Percentiles rank a stretch among this genome's conserved stretches.
phyloP scores from a whole-genome alignment of 108 stramenopile genomes.

The Skeletonema grethae region DNA sequence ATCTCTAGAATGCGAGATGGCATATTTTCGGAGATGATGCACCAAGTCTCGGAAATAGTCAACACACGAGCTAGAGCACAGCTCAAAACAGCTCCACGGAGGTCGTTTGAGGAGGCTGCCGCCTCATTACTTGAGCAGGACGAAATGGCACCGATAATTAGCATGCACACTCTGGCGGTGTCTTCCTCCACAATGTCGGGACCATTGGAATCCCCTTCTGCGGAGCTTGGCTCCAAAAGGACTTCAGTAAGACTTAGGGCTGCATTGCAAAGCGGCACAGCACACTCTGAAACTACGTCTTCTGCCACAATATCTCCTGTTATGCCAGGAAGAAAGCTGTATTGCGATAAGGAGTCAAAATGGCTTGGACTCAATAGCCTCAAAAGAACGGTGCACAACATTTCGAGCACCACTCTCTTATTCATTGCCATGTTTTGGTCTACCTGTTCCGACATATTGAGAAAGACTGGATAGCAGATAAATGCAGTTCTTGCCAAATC shows the following conservation, averaged over 20 bases:
- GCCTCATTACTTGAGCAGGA: conserved; percentile 22
- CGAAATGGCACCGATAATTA: conserved; percentile 36
- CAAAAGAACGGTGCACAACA: conserved; percentile 41
- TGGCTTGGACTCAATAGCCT: conserved; percentile 30
- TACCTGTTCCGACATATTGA: conserved; percentile 7
- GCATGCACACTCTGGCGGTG: conserved; percentile 25
- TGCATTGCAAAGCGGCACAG: conserved; percentile 34
- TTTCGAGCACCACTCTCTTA: conserved; percentile 24
- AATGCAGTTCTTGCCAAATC: conserved; percentile 34
- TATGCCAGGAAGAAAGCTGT: neutral
- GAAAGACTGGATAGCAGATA: conserved; percentile 42
- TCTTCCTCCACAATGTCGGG: conserved; percentile 44
- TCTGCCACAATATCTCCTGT: conserved; percentile 1
- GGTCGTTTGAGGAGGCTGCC: conserved; percentile 12
- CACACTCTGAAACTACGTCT: conserved; percentile 32
- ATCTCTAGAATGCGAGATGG: conserved; percentile 32
- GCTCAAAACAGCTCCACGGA: conserved; percentile 30
- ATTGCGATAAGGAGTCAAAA: conserved; percentile 25
- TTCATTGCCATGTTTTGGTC: neutral
- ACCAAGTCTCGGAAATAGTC: conserved; percentile 16
- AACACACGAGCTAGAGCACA: conserved; percentile 37
- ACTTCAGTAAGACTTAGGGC: conserved; percentile 45
- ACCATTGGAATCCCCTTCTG: conserved; percentile 6
- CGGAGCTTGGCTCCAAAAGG: conserved; percentile 12
- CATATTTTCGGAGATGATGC: conserved; percentile 22